A percentile compares a stretch with the other conserved stretches of the same genome.
Conservation (phyloP, 129 eudicot genomes). For the Flaveria bidentis region DNA sequence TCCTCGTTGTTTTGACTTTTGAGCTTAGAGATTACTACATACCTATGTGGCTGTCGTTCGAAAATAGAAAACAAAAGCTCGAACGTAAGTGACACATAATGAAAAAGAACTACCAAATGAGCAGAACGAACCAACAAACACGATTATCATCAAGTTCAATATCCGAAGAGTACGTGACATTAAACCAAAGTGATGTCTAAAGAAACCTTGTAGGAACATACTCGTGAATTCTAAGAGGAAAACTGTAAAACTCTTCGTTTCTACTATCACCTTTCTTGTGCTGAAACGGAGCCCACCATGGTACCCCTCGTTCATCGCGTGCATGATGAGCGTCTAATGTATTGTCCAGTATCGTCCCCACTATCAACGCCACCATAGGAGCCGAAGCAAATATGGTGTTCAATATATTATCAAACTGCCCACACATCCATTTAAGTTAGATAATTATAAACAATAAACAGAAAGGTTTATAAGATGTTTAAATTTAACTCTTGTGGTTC, state of each 20-base stretch:
- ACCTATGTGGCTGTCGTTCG: too few relatives aligned
- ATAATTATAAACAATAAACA: not conserved
- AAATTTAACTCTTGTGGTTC: not conserved
- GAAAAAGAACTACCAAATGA: constrained; percentile 9
- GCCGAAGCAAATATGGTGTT: constrained; percentile 84
- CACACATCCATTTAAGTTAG: constrained; percentile 8
- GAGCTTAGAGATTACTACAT: not conserved
- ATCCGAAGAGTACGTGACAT: constrained; percentile 5
- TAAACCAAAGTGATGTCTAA: constrained; percentile 26
- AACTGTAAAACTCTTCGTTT: constrained; percentile 87
- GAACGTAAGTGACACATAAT: not conserved
- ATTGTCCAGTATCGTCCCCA: constrained; percentile 66
- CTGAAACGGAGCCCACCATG: constrained; percentile 90
- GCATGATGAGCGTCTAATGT: constrained; percentile 61
- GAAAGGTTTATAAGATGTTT: constrained; percentile 2
- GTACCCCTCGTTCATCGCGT: constrained; percentile 68
- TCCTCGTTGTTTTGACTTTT: not conserved
- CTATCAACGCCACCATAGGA: constrained; percentile 72
- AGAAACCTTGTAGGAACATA: constrained; percentile 68
- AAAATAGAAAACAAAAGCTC: not conserved
- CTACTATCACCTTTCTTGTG: constrained; percentile 80
- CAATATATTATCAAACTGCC: constrained; percentile 85
- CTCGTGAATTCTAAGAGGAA: constrained; percentile 65
- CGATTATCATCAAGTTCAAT: not conserved
- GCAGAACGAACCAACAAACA: constrained; percentile 19